phyloP scores from a whole-genome alignment of 352 stramenopile genomes.

The Phytophthora podocarpi region DNA sequence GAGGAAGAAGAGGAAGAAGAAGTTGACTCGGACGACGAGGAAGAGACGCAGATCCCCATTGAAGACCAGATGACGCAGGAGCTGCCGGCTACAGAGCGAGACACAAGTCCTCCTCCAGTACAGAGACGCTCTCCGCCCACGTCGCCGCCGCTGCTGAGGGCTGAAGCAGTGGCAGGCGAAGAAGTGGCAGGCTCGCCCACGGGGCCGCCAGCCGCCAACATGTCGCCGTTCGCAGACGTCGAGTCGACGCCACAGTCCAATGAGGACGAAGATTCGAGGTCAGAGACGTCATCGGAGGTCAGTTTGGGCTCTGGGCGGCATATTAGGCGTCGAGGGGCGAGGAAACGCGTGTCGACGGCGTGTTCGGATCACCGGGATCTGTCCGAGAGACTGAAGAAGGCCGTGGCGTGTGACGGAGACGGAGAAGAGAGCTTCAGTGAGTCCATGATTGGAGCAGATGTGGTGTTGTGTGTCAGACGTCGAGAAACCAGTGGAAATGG shows the following conservation, averaged over 20 bases:
- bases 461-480: slow-evolving; percentile 65
- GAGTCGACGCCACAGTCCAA: slow-evolving; percentile 61
- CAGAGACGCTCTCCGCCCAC: slow-evolving; percentile 26
- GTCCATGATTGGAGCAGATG: slow-evolving; percentile 67
- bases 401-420: slow-evolving; percentile 31
- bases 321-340: slow-evolving; percentile 17
- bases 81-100: slow-evolving; percentile 21
- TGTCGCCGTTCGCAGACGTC: slow-evolving; percentile 48
- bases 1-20: slow-evolving; percentile 31
- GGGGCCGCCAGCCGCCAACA: slow-evolving; percentile 6
- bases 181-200: slow-evolving; percentile 13
- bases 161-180: slow-evolving; percentile 20
- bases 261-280: slow-evolving; percentile 82
- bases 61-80: slow-evolving; percentile 46
- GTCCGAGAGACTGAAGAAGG: slow-evolving; percentile 60
- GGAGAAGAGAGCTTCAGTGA: slow-evolving; percentile 54
- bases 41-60: slow-evolving; percentile 38
- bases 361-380: slow-evolving; percentile 76
- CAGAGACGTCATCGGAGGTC: slow-evolving; percentile 74
- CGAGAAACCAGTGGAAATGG: slow-evolving; percentile 3
- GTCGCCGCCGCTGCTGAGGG: slow-evolving; percentile 33
- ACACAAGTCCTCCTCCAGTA: slow-evolving; percentile 26
- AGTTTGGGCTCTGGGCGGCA: slow-evolving; percentile 39
- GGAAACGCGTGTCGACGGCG: slow-evolving; percentile 46
- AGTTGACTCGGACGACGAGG: slow-evolving; percentile 36